phyloP scores from a whole-genome alignment of 2,329 filamentous ascomycete species.

The Domatiomyces catenatus region DNA sequence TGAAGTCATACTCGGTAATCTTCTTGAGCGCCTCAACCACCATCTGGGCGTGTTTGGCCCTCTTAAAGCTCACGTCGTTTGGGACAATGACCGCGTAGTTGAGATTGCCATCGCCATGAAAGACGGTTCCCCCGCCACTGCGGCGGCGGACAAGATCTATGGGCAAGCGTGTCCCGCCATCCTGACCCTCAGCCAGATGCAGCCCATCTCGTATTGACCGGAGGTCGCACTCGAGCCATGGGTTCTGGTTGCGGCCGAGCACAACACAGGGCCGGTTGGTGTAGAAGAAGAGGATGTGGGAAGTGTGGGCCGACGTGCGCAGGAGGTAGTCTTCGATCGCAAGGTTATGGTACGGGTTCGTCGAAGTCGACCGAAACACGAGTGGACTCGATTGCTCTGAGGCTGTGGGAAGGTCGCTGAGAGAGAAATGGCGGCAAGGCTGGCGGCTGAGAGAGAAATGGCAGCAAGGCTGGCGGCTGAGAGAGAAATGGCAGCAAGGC shows the following conservation, averaged over 20 bases:
- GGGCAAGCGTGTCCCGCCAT: slow-evolving; percentile 12
- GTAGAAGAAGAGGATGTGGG: slow-evolving; percentile 73
- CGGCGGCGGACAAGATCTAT: slow-evolving; percentile 62
- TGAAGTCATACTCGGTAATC: slow-evolving; percentile 29
- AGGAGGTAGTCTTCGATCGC: slow-evolving; percentile 86
- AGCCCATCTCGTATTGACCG: slow-evolving; percentile 37
- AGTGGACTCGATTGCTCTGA: slow-evolving; percentile 29
- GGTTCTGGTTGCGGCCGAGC: slow-evolving; percentile 93
- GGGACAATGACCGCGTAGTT: slow-evolving; percentile 91
- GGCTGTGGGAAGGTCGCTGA: slow-evolving; percentile 5
- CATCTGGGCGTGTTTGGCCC: slow-evolving; percentile 83
- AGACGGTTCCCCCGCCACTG: slow-evolving; percentile 82
- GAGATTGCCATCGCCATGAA: slow-evolving; percentile 82
- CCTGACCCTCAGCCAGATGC: slow-evolving; percentile 23
- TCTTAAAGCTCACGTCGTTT: slow-evolving; percentile 51
- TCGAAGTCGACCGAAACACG: slow-evolving; percentile 54
- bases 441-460: slow-evolving; percentile 1
- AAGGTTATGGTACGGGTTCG: slow-evolving; percentile 75
- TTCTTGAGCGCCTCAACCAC: slow-evolving; percentile 62
- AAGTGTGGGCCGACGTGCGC: slow-evolving; percentile 53
- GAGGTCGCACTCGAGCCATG: slow-evolving; percentile 82
- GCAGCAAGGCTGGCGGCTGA: no score
- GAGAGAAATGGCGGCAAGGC: slow-evolving; percentile 3
- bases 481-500: no score
- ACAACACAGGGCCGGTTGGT: slow-evolving; percentile 75